These are phyloP conservation scores for Guillardia theta DNA, from an alignment of 78 protist genomes.

Conservation along the genomic window DNA sequence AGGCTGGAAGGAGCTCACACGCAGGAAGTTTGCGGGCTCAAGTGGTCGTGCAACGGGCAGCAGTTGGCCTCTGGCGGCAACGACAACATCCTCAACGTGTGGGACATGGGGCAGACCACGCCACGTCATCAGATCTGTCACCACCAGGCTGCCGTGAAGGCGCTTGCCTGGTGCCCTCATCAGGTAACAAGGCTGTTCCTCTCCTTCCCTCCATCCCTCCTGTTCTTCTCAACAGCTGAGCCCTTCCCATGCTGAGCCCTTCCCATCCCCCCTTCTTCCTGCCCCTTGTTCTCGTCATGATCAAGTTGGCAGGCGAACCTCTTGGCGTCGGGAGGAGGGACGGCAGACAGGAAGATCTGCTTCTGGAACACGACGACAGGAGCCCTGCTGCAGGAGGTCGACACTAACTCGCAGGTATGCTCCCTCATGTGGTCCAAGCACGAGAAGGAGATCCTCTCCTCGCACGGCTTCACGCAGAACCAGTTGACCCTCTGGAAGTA, in stretches of 20 bases:
- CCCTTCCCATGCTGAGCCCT: no score
- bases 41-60: conserved; percentile 94
- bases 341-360: conserved; percentile 95
- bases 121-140: conserved; percentile 62
- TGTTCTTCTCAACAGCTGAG: no score
- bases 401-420: conserved; percentile 80
- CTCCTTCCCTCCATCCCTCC: no score
- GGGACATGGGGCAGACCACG: conserved; percentile 61
- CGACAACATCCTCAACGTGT: conserved; percentile 95
- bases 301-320: no score
- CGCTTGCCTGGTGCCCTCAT: conserved; percentile 99
- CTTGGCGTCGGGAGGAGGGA: conserved; percentile 99
- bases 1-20: conserved; percentile 75
- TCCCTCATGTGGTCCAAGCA: conserved; percentile 87
- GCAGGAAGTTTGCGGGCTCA: conserved; percentile 97
- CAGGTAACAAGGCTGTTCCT: no score
- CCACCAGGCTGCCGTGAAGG: conserved; percentile 94
- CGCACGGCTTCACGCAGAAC: conserved; percentile 97
- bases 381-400: conserved; percentile 29
- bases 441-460: conserved; percentile 92
- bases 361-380: conserved; percentile 95
- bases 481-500: conserved; percentile 98
- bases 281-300: no score
- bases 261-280: no score
- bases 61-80: conserved; percentile 99